These are phyloP conservation scores for Crinitomyces ghanaensis DNA, from an alignment of 805 yeast genomes.

Conservation along the genomic window DNA sequence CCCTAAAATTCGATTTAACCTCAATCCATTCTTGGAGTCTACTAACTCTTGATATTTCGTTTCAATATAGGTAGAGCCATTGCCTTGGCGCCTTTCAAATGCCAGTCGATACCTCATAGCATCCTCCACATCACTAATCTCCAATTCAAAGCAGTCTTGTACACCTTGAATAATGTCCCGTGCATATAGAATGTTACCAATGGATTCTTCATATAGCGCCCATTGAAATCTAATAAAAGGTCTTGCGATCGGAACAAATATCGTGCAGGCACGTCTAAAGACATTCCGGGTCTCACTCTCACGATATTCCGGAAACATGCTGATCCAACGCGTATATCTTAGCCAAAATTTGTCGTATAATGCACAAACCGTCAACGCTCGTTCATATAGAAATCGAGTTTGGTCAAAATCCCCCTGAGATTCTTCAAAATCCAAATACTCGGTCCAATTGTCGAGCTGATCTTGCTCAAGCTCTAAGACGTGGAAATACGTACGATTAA, in stretches of 20 bases:
- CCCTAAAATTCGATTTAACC: no score
- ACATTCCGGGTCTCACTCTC: constrained; percentile 29
- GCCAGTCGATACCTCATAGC: constrained; percentile 15
- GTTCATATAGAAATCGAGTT: constrained; percentile 46
- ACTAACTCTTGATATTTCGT: no score
- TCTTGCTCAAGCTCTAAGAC: constrained; percentile 35
- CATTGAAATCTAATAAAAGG: constrained; percentile 23
- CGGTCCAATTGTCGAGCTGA: constrained; percentile 46
- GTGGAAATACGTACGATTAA: constrained; percentile 50
- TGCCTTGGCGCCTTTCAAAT: constrained; percentile 17
- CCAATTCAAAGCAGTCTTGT: no score
- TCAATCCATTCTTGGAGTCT: no score
- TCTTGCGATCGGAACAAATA: constrained; percentile 22
- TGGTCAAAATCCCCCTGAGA: constrained; percentile 20
- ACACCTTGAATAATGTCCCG: no score
- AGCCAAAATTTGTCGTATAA: constrained; percentile 56
- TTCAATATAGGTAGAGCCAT: no score
- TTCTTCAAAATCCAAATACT: constrained; percentile 50
- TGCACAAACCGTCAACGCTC: constrained; percentile 51
- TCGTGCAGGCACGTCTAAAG: constrained; percentile 41
- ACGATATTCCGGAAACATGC: constrained; percentile 10
- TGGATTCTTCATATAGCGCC: constrained; percentile 26
- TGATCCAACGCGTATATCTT: constrained; percentile 46
- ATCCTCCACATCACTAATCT: constrained; percentile 4
- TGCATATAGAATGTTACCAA: constrained; percentile 19